Conservation (phyloP, 2,329 filamentous ascomycete species). For the Echinosphaeria canescens region DNA sequence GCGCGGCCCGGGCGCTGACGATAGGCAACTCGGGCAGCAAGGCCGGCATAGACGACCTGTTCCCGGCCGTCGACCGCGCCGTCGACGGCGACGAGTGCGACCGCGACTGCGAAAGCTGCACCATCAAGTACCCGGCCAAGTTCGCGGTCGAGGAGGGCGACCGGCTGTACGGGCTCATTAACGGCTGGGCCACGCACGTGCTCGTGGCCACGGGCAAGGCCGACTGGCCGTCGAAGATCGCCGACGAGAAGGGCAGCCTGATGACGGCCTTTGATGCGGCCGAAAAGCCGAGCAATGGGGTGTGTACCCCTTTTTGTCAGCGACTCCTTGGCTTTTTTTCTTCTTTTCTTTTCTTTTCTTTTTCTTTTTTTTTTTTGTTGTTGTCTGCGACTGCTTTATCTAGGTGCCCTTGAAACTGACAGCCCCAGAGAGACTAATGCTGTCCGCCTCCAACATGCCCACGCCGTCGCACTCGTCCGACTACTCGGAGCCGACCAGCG, state of each 20-base stretch:
- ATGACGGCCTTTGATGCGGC: slow-evolving; percentile 52
- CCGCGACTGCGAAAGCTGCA: slow-evolving; percentile 69
- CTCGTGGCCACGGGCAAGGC: slow-evolving; percentile 89
- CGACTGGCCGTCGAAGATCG: slow-evolving; percentile 82
- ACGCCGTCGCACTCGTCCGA: slow-evolving; percentile 43
- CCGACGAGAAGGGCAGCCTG: slow-evolving; percentile 67
- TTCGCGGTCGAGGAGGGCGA: slow-evolving; percentile 61
- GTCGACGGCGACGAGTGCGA: slow-evolving; percentile 77
- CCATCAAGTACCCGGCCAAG: slow-evolving; percentile 48
- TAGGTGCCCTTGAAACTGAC: slow-evolving; percentile 2
- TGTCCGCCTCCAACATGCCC: slow-evolving; percentile 82
- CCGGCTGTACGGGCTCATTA: slow-evolving; percentile 64
- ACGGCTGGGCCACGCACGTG: slow-evolving; percentile 75
- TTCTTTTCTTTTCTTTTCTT: too few species aligned
- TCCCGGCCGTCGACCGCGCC: slow-evolving; percentile 50
- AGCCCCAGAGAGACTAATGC: slow-evolving; percentile 62
- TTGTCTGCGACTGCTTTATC: background rate
- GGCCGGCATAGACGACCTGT: slow-evolving; percentile 26
- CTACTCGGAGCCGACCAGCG: slow-evolving; percentile 50
- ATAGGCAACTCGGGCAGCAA: slow-evolving; percentile 8
- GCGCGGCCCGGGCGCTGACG: too few species aligned
- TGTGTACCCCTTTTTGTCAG: slow-evolving; percentile 18
- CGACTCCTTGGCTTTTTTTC: too few species aligned
- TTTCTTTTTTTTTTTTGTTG: too few species aligned
- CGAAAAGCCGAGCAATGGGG: slow-evolving; percentile 42